Base-by-base conservation (phyloP, 1,284 basidiomycete species). In the Rhodofomes roseus region DNA sequence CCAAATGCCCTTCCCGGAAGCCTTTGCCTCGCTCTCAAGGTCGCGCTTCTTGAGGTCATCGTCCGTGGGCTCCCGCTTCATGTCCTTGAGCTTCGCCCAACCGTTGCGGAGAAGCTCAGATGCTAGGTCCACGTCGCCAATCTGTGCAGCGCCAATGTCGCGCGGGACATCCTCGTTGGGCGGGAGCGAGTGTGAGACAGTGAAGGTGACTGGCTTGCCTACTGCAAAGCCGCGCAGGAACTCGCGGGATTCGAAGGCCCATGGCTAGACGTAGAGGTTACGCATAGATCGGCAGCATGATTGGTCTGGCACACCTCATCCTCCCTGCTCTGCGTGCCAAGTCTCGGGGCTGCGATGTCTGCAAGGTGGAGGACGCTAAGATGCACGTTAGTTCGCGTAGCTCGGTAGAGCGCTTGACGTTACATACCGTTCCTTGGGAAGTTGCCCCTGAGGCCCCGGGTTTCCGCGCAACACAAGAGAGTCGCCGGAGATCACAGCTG, bases 191-290 rank as follows among this genome's bases (percentile, higher is more conserved):
- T 93, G 90, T 27, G 84, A 83, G 11, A 91, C 86, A 14, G 83
- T 81, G 74, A 95, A 95, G 1, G 85, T 80, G 68, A 95, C 83
- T 74, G 96, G 88, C 71, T 96, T 96, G 64, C 95, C 96, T 56
- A 98, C 93, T 20, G 88, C 81, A 56, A 95, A 77, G 40, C 86
- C 78, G 54, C 96, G 89, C 40, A 98, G 81, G 75, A 89, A 97
- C 77, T 98, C 96, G 68, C 96, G 89, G 44, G 95, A 89, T 70
- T 96, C 92, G 71, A 92, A 98, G 4, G 95, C 93, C 84, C 90
- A 95, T 9, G 90, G 86, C 91, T 95, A 65, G 16, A 22, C 56
- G 25, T 54, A 23, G 48, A 39, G 54, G n/a, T 36, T 46, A 54
- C 31, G 36, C 34, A 59, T 41, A 51, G 50, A 39, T 36, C 31